A percentile compares a stretch with the other conserved stretches of the same genome.
Conservation (phyloP, 768 basidiomycete genomes). For the Panaeolus papilionaceus region DNA sequence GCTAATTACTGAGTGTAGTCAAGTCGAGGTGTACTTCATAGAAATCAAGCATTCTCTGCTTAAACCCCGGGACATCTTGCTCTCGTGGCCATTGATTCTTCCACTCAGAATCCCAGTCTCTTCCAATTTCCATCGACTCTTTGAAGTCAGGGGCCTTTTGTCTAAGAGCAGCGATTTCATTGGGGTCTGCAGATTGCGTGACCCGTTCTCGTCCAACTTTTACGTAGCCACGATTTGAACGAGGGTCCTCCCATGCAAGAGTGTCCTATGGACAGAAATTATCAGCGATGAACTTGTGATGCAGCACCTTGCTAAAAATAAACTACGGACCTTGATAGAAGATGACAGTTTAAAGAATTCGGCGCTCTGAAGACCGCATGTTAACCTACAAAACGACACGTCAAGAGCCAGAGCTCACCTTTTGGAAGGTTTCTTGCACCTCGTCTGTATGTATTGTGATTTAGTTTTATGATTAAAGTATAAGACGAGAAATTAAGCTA, state of each 20-base stretch:
- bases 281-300: neutral
- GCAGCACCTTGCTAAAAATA: neutral
- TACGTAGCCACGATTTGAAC: slow-evolving; percentile 87
- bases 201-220: slow-evolving; percentile 82
- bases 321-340: slow-evolving; percentile 58
- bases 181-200: slow-evolving; percentile 71
- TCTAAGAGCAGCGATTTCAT: slow-evolving; percentile 79
- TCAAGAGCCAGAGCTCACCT: slow-evolving; percentile 47
- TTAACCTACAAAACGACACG: slow-evolving; percentile 9
- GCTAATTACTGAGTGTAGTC: neutral
- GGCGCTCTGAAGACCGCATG: slow-evolving; percentile 59
- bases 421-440: slow-evolving; percentile 65
- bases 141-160: slow-evolving; percentile 80
- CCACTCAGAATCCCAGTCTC: slow-evolving; percentile 81
- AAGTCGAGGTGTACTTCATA: slow-evolving; percentile 54
- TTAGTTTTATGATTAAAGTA: neutral
- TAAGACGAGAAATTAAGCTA: slow-evolving; percentile 26
- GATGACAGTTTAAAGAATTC: slow-evolving; percentile 74
- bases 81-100: slow-evolving; percentile 84
- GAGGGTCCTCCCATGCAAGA: slow-evolving; percentile 85
- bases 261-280: slow-evolving; percentile 45
- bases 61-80: slow-evolving; percentile 67
- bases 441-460: slow-evolving; percentile 36
- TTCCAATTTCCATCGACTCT: slow-evolving; percentile 89
- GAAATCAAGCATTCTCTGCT: slow-evolving; percentile 75